A percentile compares a stretch with the other conserved stretches of the same genome.
phyloP scores from a whole-genome alignment of 108 stramenopile genomes.

The Fistulifera pelliculosa region DNA sequence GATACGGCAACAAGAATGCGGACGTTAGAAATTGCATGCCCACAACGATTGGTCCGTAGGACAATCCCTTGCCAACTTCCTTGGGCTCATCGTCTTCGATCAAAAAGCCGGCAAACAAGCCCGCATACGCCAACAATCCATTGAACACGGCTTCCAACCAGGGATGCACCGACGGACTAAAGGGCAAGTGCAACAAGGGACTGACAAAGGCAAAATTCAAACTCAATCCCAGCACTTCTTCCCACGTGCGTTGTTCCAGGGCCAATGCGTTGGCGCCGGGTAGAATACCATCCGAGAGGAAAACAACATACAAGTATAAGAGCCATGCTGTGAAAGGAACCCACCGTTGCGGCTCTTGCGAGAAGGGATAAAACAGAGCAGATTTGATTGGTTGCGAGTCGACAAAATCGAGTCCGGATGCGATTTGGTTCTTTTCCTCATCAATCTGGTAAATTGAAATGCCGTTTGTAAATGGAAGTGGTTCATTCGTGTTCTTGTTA shows the following conservation, averaged over 20 bases:
- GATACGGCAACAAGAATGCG: slow-evolving; percentile 75
- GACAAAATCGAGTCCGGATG: slow-evolving; percentile 54
- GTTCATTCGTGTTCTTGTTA: slow-evolving; percentile 32
- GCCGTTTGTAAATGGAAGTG: slow-evolving; percentile 65
- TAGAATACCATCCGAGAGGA: slow-evolving; percentile 65
- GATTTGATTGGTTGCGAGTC: slow-evolving; percentile 56
- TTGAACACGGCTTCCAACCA: slow-evolving; percentile 85
- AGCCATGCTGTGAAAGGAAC: slow-evolving; percentile 49
- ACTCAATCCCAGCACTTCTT: slow-evolving; percentile 69
- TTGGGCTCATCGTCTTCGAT: slow-evolving; percentile 70
- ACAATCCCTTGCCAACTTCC: slow-evolving; percentile 19
- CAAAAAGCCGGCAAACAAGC: slow-evolving; percentile 79
- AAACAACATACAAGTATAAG: slow-evolving; percentile 69
- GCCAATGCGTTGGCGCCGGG: slow-evolving; percentile 61
- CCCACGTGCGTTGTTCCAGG: slow-evolving; percentile 73
- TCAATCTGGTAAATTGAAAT: slow-evolving; percentile 58
- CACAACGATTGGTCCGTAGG: slow-evolving; percentile 51
- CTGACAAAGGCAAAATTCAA: slow-evolving; percentile 80
- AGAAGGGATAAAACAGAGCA: slow-evolving; percentile 29
- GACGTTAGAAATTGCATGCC: slow-evolving; percentile 89
- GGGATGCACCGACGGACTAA: slow-evolving; percentile 72
- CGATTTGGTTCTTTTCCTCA: slow-evolving; percentile 26
- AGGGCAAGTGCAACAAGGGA: slow-evolving; percentile 59
- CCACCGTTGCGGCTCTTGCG: slow-evolving; percentile 53
- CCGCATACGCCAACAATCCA: slow-evolving; percentile 79